Percentiles rank a stretch among this genome's conserved stretches.
These are phyloP conservation scores for Ophiostoma pallidulum DNA, from an alignment of 2,329 filamentous ascomycete genomes.

Conservation along the genomic window DNA sequence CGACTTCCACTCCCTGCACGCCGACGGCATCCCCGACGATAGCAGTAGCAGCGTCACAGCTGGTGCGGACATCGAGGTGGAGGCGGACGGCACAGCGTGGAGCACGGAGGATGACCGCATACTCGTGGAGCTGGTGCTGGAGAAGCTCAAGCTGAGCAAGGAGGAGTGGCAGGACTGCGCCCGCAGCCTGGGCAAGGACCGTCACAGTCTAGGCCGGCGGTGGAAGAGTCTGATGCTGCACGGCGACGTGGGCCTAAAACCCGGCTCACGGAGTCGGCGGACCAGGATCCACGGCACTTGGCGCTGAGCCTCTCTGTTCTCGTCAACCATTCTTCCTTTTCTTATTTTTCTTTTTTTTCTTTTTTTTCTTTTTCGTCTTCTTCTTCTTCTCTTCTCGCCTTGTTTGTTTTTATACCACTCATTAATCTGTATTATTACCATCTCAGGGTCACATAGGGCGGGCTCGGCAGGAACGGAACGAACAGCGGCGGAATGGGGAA, in stretches of 20 bases:
- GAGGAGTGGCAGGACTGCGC: constrained; percentile 60
- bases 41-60: constrained; percentile 1
- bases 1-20: constrained; percentile 47
- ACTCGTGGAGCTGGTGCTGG: constrained; percentile 57
- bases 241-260: constrained; percentile 51
- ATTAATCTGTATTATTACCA: neutral
- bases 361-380: neutral
- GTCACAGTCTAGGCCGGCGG: constrained; percentile 44
- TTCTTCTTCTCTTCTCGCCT: neutral
- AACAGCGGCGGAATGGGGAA: too few species aligned
- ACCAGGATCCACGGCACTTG: constrained; percentile 46
- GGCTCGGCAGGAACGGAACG: too few species aligned
- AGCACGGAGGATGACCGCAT: constrained; percentile 54
- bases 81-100: constrained; percentile 43
- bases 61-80: constrained; percentile 33
- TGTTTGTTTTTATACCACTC: constrained; percentile 5
- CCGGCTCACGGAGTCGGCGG: constrained; percentile 30
- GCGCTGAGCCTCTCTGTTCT: constrained; percentile 31
- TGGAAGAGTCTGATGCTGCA: constrained; percentile 54
- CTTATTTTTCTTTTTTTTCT: neutral
- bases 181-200: constrained; percentile 51
- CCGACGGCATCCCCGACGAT: constrained; percentile 21
- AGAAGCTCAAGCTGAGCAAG: constrained; percentile 56
- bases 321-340: too few species aligned
- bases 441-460: too few species aligned